A percentile compares a stretch with the other conserved stretches of the same genome.
Evolutionary conservation across 2,329 filamentous ascomycete genomes (phyloP).

Genomic region (Scopulariopsis brevicaulis): DNA sequence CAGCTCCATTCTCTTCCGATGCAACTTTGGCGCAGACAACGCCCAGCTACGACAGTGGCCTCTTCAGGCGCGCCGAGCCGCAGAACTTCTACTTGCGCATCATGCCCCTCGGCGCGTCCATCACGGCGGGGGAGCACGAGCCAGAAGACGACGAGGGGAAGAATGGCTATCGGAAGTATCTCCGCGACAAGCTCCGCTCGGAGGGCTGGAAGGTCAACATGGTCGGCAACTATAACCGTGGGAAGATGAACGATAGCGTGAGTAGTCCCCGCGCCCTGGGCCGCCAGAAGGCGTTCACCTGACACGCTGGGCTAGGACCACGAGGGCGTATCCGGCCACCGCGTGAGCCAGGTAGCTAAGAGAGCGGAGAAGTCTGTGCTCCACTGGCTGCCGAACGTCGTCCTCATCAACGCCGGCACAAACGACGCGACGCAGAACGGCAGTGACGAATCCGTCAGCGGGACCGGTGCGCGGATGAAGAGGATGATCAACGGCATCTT

Average conservation of each 20-base stretch:
- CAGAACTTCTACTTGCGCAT: slow-evolving; percentile 13
- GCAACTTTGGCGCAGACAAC: not conserved
- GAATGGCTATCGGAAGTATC: slow-evolving; percentile 23
- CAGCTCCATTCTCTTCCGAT: not conserved
- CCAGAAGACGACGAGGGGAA: slow-evolving; percentile 1
- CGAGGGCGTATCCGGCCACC: slow-evolving; percentile 9
- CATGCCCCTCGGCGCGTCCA: slow-evolving; percentile 22
- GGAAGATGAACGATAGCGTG: slow-evolving; percentile 20
- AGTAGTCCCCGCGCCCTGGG: not conserved
- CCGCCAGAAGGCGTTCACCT: no score
- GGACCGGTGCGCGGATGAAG: slow-evolving; percentile 7
- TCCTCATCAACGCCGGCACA: slow-evolving; percentile 13
- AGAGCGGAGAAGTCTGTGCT: slow-evolving; percentile 1
- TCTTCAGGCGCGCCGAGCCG: not conserved
- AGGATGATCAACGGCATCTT: slow-evolving; percentile 9
- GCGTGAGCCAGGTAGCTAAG: slow-evolving; percentile 4
- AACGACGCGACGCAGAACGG: slow-evolving; percentile 11
- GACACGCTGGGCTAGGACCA: slow-evolving; percentile 7
- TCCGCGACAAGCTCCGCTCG: slow-evolving; percentile 15
- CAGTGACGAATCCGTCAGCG: slow-evolving; percentile 2
- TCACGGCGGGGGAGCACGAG: slow-evolving; percentile 18
- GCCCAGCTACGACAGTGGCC: no score
- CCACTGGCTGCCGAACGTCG: slow-evolving; percentile 10
- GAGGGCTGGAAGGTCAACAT: slow-evolving; percentile 22
- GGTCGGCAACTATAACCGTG: slow-evolving; percentile 24